Evolutionary conservation across 2,329 filamentous ascomycete species (phyloP).

Genomic region (Aureobasidium pullulans): DNA sequence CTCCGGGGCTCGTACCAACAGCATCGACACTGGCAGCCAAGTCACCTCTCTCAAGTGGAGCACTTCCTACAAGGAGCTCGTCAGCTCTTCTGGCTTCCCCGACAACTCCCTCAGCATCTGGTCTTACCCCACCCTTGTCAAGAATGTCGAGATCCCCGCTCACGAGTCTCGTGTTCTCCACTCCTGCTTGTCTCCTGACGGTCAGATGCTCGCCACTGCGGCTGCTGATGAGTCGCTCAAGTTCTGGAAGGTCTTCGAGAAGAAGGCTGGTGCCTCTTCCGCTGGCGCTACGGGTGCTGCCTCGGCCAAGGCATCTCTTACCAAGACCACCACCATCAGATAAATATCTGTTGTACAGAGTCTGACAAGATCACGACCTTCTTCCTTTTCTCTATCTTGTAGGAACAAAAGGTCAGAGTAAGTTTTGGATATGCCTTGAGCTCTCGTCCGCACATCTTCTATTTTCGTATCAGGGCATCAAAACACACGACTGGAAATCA

Average conservation of each 20-base stretch:
- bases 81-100: conserved; percentile 96
- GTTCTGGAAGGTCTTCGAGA: conserved; percentile 99
- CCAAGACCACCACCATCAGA: conserved; percentile 77
- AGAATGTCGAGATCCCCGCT: conserved; percentile 95
- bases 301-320: conserved; percentile 70
- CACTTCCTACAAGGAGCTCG: conserved; percentile 94
- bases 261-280: conserved; percentile 74
- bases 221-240: conserved; percentile 95
- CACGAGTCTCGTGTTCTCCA: conserved; percentile 95
- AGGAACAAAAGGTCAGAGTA: conserved; percentile 6
- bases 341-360: conserved; percentile 15
- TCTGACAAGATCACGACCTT: background rate
- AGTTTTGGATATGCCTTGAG: background rate
- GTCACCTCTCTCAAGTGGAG: conserved; percentile 96
- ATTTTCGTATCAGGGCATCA: background rate
- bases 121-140: conserved; percentile 95
- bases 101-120: conserved; percentile 98
- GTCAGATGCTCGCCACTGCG: conserved; percentile 94
- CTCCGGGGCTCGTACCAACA: conserved; percentile 94
- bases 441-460: background rate
- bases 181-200: conserved; percentile 93
- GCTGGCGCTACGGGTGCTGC: conserved; percentile 60
- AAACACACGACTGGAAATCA: background rate
- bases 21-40: conserved; percentile 96
- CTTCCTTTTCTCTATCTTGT: background rate